Evolutionary conservation across 768 basidiomycete genomes (phyloP).

Genomic region (Tulasnella sp.): DNA sequence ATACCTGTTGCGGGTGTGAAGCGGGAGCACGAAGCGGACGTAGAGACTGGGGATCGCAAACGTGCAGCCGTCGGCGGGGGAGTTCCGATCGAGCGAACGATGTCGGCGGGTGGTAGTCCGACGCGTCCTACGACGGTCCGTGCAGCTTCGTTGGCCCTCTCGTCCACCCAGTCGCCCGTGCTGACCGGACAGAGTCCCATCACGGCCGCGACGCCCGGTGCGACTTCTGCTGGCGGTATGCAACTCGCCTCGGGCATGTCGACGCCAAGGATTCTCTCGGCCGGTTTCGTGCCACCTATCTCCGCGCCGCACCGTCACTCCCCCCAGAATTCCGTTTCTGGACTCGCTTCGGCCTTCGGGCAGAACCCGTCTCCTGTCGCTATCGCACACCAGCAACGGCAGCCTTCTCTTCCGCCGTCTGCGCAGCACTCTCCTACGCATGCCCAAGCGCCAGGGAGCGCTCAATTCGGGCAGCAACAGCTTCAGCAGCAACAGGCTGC

Average conservation of each 20-base stretch:
- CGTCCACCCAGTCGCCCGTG: background rate
- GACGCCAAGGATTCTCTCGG: background rate
- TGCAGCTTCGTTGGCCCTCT: background rate
- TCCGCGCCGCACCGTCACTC: conserved; percentile 4
- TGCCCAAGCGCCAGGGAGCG: background rate
- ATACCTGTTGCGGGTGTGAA: conserved; percentile 7
- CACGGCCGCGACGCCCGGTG: background rate
- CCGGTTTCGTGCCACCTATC: background rate
- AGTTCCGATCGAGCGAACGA: background rate
- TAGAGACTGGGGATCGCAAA: background rate
- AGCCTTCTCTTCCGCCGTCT: background rate
- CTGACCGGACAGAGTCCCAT: background rate
- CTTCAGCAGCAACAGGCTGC: background rate
- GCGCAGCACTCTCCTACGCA: background rate
- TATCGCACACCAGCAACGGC: background rate
- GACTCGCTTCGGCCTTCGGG: background rate
- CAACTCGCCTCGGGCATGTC: background rate
- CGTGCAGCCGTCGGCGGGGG: background rate
- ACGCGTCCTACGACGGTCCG: background rate
- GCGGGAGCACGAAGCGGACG: background rate
- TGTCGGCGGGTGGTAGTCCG: background rate
- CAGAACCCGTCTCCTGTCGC: background rate
- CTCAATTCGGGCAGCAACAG: background rate
- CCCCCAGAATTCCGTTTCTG: conserved; percentile 1
- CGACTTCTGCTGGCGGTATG: background rate